A percentile compares a stretch with the other conserved stretches of the same genome.
phyloP scores from a whole-genome alignment of 1,139 yeast species.

The Sugiyamaella neomexicana region DNA sequence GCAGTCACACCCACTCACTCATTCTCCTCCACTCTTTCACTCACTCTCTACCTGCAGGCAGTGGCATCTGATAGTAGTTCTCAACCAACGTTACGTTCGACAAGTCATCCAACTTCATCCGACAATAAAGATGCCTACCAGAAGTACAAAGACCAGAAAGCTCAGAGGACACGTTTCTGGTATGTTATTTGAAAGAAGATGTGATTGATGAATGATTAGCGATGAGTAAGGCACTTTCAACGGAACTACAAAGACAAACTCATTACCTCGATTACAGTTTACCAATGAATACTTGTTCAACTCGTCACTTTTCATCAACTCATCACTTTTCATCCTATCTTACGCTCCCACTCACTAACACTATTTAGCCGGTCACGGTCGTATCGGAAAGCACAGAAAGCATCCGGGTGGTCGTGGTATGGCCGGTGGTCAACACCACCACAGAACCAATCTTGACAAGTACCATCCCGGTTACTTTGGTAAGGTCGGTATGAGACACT shows the following conservation, averaged over 20 bases:
- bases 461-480: constrained; percentile 99
- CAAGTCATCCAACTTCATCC: constrained; percentile 15
- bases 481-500: constrained; percentile 99
- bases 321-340: no score
- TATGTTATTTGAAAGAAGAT: constrained; percentile 34
- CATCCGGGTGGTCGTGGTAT: constrained; percentile 99
- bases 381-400: constrained; percentile 99
- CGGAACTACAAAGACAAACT: no score
- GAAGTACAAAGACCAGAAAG: constrained; percentile 99
- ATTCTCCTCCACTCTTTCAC: no score
- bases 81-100: constrained; percentile 14
- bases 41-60: not conserved
- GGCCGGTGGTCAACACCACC: constrained; percentile 99
- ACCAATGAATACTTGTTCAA: no score
- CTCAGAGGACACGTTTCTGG: constrained; percentile 99
- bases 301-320: not conserved
- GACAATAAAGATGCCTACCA: constrained; percentile 78
- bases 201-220: not conserved
- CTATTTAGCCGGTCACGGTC: constrained; percentile 96
- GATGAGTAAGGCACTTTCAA: no score
- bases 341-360: no score
- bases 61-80: constrained; percentile 10
- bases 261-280: no score
- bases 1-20: constrained; percentile 2
- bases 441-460: constrained; percentile 96